phyloP scores from a whole-genome alignment of 306 rosid genomes.

The Trifolium dubium region DNA sequence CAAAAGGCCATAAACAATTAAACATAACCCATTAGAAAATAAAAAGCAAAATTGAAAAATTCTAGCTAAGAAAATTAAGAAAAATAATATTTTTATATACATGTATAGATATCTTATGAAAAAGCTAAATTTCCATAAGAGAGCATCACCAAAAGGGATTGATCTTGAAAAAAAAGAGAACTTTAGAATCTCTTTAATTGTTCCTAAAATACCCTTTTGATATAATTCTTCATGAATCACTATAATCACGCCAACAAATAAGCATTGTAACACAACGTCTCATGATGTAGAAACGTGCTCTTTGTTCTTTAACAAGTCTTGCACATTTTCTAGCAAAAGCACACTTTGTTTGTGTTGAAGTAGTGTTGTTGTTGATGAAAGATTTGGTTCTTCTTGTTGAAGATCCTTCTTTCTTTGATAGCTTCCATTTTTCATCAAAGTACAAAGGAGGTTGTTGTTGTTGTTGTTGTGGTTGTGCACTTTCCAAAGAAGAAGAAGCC shows the following conservation, averaged over 20 bases:
- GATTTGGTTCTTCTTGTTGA: conserved; percentile 53
- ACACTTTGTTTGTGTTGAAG: conserved; percentile 51
- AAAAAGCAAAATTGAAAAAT: conserved; percentile 36
- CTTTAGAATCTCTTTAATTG: conserved; percentile 18
- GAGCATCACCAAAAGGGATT: conserved; percentile 24
- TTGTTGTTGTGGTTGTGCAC: not conserved
- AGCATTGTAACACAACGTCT: conserved; percentile 88
- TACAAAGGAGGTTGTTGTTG: conserved; percentile 55
- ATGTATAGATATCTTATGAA: conserved; percentile 34
- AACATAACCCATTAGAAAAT: conserved; percentile 34
- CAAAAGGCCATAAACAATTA: conserved; percentile 6
- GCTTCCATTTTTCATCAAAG: conserved; percentile 88
- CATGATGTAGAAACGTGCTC: conserved; percentile 92
- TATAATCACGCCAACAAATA: conserved; percentile 88
- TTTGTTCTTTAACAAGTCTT: conserved; percentile 75
- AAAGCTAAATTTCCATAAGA: not conserved
- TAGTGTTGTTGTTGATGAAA: conserved; percentile 57
- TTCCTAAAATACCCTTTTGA: not conserved
- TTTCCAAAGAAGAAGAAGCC: conserved; percentile 49
- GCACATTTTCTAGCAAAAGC: conserved; percentile 85
- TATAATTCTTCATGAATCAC: conserved; percentile 52
- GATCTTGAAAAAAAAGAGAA: conserved; percentile 33
- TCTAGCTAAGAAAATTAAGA: conserved; percentile 25
- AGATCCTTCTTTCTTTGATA: conserved; percentile 72
- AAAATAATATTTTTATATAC: conserved; percentile 43